Base-by-base conservation (phyloP, 2,329 filamentous ascomycete genomes). In the Hyphodiscus sp. region DNA sequence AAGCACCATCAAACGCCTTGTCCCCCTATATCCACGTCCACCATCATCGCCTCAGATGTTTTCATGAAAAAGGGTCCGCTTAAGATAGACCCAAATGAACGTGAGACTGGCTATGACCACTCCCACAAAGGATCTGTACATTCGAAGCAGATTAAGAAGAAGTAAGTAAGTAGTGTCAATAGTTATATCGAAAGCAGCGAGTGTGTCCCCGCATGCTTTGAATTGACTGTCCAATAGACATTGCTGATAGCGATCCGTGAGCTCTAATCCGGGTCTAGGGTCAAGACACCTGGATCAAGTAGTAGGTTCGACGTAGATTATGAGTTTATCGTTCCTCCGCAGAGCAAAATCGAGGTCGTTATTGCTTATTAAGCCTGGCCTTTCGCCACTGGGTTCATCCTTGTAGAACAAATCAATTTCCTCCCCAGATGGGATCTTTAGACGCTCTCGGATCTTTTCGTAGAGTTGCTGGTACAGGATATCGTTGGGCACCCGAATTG, bases 401-500 rank as follows among this genome's bases (percentile, higher is more conserved):
- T 89, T 86, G 74, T 95, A 96, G 62, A 85, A 89, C 20, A 96
- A 79, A 57, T 87, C 78, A 26, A 96, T 79, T 20, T 86, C 80
- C n/a, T 89, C 84, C 10, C 81, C 76, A 13, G 75, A 73, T 0
- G 76, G 76, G 49, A 95, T 79, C 73, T 91, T 91, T 60, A 95
- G 79, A 45, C 94, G 81, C 63, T 96, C 90, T 48, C 83, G 80
- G 55, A 97, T 83, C 71, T 94, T 95, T 61, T 91, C 86, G 63
- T 86, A 86, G 9, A 99, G 78, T 57, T 90, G 86, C 50, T 81
- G 76, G 69, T 86, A 94, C 51, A 80, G 80, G 63, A 95, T 90
- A 51, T 95, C 87, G 1, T 80, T 80, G 0, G 92, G 87, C 52
- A 97, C 89, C 33, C 91, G 85, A 64, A 99, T 91, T 45, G 94